Evolutionary conservation across 1,139 yeast genomes (phyloP), one percentile per base, ranked within the genome.

Genomic region (Blastobotrys raffinosifermentans): DNA sequence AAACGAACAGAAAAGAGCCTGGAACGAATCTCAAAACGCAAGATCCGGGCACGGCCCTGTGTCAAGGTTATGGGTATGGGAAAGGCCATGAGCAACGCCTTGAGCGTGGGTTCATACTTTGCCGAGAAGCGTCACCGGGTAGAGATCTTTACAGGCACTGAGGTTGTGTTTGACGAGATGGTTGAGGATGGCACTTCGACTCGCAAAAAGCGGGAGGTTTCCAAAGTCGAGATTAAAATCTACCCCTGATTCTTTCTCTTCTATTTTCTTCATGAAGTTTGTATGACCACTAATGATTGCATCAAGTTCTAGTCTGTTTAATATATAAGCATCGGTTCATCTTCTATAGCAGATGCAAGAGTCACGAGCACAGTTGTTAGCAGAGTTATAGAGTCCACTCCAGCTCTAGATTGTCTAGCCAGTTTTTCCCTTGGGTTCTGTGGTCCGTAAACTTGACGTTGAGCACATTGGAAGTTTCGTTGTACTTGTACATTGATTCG

Each of bases 21-120:
- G 18, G 44, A 31, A 1, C 34, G 29, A n/a, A 31, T 43, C 6
- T 32, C 35, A 26, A 34, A 35, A 26, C 32, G 37, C 29, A 21
- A 40, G 23, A 35, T 22, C 32, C 27, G 33, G 33, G 18, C 34
- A 14, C 34, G 39, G 9, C 38, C 41, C 20, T 48, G 47, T 35
- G 54, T 57, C 11, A 43, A 44, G 10, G 49, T 61, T 5, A 38
- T 50, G 4, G 66, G 61, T 2, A 45, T 56, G 13, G 66, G 66
- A 3, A 48, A 51, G 21, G 60, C 63, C 7, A 57, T 58, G 14
- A 60, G 57, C 30, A 41, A 45, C 22, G 61, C 54, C 8, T 42
- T 58, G 29, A 47, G 54, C 16, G 43, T 61, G 3, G 64, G 55
- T 2, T 35, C 52, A 20, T 52, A 59, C 35, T 52, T 60, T 19